Percentiles rank a stretch among this genome's conserved stretches.
Evolutionary conservation across 805 yeast genomes (phyloP).

Genomic region (Tanozyma kutaoensis): DNA sequence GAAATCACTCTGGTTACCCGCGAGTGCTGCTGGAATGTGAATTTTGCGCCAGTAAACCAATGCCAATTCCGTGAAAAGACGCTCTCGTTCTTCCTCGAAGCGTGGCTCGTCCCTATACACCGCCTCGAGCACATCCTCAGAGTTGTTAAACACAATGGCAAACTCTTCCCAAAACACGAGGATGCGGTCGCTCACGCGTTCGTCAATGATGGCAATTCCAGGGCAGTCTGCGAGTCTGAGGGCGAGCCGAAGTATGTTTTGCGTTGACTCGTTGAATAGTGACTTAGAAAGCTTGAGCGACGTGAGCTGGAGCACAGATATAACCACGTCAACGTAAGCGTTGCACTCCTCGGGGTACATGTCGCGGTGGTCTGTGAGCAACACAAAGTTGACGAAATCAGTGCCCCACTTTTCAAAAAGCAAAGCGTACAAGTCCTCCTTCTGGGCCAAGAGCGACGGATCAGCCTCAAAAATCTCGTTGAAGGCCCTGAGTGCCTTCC

Average conservation of each 20-base stretch:
- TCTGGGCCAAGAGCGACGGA: constrained; percentile 24
- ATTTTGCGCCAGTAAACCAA: constrained; percentile 58
- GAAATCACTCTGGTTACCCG: constrained; percentile 36
- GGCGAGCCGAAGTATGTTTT: constrained; percentile 33
- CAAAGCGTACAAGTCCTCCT: constrained; percentile 12
- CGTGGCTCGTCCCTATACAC: constrained; percentile 5
- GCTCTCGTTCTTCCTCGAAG: constrained; percentile 16
- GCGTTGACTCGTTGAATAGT: constrained; percentile 19
- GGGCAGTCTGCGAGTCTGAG: constrained; percentile 42
- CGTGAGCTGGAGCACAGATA: constrained; percentile 34
- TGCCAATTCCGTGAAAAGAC: constrained; percentile 38
- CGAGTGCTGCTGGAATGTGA: constrained; percentile 22
- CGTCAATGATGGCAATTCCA: constrained; percentile 46
- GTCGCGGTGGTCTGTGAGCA: constrained; percentile 14
- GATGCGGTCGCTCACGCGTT: constrained; percentile 35
- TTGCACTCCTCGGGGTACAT: constrained; percentile 20
- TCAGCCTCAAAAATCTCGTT: constrained; percentile 34
- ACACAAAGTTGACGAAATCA: constrained; percentile 18
- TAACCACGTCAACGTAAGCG: constrained; percentile 30
- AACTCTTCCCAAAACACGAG: constrained; percentile 60
- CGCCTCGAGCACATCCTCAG: constrained; percentile 6
- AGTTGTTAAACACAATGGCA: constrained; percentile 33
- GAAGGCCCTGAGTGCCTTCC: constrained; percentile 10
- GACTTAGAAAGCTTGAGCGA: constrained; percentile 26
- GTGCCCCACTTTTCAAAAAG: constrained; percentile 35